Conservation (phyloP, 75 land plant genomes). For the Chamaecyparis obtusa region DNA sequence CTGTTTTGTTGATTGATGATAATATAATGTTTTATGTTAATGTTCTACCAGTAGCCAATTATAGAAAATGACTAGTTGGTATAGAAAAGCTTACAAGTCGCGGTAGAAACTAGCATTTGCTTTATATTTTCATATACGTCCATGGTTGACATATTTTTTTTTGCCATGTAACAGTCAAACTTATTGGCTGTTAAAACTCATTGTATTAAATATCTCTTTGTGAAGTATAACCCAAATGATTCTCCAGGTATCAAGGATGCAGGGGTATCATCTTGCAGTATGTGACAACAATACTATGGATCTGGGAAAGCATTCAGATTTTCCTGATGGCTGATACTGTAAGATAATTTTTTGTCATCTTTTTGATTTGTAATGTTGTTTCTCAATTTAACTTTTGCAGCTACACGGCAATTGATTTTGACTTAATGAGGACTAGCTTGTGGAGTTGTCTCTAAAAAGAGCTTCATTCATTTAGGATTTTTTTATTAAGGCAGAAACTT, state of each 20-base stretch:
- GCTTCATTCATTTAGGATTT: background rate
- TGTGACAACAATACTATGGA: slow-evolving; percentile 9
- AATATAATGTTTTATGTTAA: background rate
- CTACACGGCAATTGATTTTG: background rate
- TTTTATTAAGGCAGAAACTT: slow-evolving; percentile 4
- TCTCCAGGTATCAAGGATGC: slow-evolving; percentile 9
- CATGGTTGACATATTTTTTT: background rate
- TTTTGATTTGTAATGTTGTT: background rate
- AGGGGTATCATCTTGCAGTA: slow-evolving; percentile 8
- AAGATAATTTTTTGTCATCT: background rate
- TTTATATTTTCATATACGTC: no score
- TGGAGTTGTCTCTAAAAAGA: background rate
- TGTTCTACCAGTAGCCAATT: background rate
- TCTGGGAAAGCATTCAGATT: slow-evolving; percentile 16
- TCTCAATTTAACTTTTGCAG: background rate
- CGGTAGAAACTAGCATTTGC: background rate
- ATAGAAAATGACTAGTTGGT: background rate
- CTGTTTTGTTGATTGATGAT: background rate
- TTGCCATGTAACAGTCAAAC: background rate
- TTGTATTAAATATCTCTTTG: background rate
- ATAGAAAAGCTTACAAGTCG: background rate
- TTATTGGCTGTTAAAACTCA: background rate
- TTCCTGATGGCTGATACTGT: slow-evolving; percentile 12
- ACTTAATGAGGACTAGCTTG: background rate
- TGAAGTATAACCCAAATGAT: background rate